phyloP scores from a whole-genome alignment of 176 grass and related monocot species.

The Triticum urartu region DNA sequence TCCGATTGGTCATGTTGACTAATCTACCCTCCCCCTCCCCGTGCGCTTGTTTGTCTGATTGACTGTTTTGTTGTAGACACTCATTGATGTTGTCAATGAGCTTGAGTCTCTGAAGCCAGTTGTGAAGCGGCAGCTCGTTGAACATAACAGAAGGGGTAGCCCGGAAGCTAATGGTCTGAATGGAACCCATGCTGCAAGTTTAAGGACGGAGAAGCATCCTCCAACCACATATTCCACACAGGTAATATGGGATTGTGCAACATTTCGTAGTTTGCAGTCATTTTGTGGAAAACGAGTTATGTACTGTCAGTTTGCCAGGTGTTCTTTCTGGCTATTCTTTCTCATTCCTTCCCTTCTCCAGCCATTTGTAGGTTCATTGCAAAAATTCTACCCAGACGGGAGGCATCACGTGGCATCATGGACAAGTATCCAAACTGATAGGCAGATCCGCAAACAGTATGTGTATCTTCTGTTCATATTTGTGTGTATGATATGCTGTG shows the following conservation, averaged over 20 bases:
- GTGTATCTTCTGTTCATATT: conserved; percentile 27
- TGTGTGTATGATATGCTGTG: conserved; percentile 8
- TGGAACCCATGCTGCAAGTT: conserved; percentile 38
- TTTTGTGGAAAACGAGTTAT: neutral
- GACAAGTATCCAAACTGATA: conserved; percentile 34
- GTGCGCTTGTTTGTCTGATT: neutral
- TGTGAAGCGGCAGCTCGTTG: conserved; percentile 59
- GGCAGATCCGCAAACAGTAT: conserved; percentile 53
- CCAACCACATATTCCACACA: conserved; percentile 52
- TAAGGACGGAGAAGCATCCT: conserved; percentile 30
- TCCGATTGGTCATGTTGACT: neutral
- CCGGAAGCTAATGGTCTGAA: conserved; percentile 42
- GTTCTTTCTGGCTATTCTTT: conserved; percentile 14
- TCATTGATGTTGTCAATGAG: conserved; percentile 77
- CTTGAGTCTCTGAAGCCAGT: conserved; percentile 91
- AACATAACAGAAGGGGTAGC: conserved; percentile 59
- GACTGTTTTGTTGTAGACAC: conserved; percentile 63
- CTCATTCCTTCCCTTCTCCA: conserved; percentile 36
- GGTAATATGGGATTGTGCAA: conserved; percentile 37
- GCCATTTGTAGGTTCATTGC: conserved; percentile 31
- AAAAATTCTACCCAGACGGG: conserved; percentile 23
- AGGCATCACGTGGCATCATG: conserved; percentile 24
- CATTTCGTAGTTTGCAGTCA: conserved; percentile 28
- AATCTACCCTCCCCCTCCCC: neutral
- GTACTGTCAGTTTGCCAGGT: conserved; percentile 5